These are phyloP conservation scores for Leonotis leonurus DNA, from an alignment of 257 asterid genomes.

Conservation along the genomic window DNA sequence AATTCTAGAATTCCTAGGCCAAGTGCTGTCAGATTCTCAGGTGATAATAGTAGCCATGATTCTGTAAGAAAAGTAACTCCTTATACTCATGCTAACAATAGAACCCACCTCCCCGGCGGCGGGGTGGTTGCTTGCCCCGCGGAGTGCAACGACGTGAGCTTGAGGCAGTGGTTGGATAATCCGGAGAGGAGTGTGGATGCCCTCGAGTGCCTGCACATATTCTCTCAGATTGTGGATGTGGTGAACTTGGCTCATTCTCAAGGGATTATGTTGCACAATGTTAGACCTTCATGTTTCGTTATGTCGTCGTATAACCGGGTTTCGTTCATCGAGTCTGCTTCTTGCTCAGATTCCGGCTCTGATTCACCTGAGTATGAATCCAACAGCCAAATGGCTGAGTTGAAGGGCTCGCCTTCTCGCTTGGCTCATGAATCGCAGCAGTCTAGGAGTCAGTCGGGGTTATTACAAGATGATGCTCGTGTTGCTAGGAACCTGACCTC, in stretches of 20 bases:
- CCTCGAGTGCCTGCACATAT: conserved; percentile 80
- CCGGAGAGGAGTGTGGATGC: conserved; percentile 73
- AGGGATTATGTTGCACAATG: conserved; percentile 74
- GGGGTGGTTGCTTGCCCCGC: conserved; percentile 15
- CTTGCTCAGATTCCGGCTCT: conserved; percentile 75
- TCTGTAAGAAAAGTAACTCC: conserved; percentile 46
- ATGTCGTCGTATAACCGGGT: conserved; percentile 77
- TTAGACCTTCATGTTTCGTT: conserved; percentile 84
- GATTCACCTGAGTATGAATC: conserved; percentile 57
- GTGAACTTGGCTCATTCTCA: conserved; percentile 79
- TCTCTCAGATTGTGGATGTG: conserved; percentile 75
- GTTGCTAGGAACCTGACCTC: conserved; percentile 26
- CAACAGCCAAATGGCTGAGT: conserved; percentile 36
- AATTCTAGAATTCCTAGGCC: conserved; percentile 39
- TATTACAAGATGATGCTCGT: conserved; percentile 15
- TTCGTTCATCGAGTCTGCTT: conserved; percentile 78
- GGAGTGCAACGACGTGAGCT: conserved; percentile 55
- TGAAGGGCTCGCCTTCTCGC: conserved; percentile 33
- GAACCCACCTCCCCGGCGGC: conserved; percentile 21
- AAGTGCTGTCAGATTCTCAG: conserved; percentile 40
- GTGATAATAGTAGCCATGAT: conserved; percentile 45
- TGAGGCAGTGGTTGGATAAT: conserved; percentile 90
- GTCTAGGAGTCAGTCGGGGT: conserved; percentile 13
- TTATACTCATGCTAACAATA: conserved; percentile 21
- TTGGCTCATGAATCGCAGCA: conserved; percentile 12